A percentile compares a stretch with the other conserved stretches of the same genome.
Evolutionary conservation across 352 stramenopile genomes (phyloP).

Genomic region (Phytophthora sp.): DNA sequence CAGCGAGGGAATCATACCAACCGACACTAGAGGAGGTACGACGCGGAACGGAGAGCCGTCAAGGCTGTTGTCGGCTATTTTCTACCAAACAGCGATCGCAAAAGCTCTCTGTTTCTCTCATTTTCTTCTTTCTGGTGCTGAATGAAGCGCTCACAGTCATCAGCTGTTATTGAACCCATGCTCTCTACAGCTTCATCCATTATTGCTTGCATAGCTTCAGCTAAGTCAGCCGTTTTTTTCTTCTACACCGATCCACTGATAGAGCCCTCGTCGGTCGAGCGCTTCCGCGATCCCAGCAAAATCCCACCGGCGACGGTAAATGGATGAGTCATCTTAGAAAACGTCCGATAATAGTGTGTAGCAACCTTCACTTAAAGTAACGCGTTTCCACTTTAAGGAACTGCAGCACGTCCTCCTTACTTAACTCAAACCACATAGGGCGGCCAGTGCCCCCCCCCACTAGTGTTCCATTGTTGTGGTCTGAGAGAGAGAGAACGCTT

Average conservation of each 20-base stretch:
- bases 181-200: background rate
- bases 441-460: background rate
- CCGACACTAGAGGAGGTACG: too few relatives aligned
- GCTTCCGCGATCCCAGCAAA: background rate
- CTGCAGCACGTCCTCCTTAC: background rate
- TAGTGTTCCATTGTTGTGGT: background rate
- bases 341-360: background rate
- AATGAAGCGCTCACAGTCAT: background rate
- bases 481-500: background rate
- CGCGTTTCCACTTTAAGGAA: background rate
- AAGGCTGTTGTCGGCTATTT: background rate
- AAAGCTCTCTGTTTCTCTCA: background rate
- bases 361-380: background rate
- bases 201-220: background rate
- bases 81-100: background rate
- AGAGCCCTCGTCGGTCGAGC: background rate
- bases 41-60: too few relatives aligned
- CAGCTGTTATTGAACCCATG: background rate
- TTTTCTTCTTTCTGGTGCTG: background rate
- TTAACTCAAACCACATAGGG: background rate
- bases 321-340: background rate
- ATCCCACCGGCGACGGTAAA: background rate
- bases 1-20: background rate
- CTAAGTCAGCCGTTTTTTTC: background rate
- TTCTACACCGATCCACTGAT: background rate